Conservation (phyloP, 176 grass and related monocot species). For the Lolium perenne region DNA sequence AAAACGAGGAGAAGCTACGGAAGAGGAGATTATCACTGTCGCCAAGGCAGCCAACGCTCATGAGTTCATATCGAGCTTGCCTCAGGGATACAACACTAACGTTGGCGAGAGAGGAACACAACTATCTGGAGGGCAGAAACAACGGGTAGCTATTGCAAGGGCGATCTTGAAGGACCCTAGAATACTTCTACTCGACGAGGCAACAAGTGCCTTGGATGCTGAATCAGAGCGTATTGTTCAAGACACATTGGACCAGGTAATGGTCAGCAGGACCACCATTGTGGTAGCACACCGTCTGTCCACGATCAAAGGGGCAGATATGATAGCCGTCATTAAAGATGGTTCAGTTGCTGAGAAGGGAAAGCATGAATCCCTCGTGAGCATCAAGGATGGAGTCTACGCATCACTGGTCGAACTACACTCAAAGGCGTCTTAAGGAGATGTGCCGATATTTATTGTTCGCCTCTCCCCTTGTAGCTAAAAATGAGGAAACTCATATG, state of each 20-base stretch:
- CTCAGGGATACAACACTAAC: constrained; percentile 48
- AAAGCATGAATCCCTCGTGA: constrained; percentile 49
- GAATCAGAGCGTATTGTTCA: constrained; percentile 63
- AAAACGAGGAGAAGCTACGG: constrained; percentile 45
- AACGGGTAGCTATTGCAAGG: constrained; percentile 62
- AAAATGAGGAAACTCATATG: neutral
- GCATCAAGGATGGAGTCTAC: constrained; percentile 43
- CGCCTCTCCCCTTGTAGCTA: neutral
- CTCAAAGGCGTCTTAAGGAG: constrained; percentile 6
- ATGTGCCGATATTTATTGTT: neutral
- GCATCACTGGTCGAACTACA: constrained; percentile 57
- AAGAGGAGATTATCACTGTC: constrained; percentile 44
- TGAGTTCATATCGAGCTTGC: constrained; percentile 54
- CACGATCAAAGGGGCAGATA: constrained; percentile 59
- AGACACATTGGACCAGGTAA: constrained; percentile 48
- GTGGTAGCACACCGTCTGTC: constrained; percentile 62
- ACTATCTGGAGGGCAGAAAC: constrained; percentile 69
- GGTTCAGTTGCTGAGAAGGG: constrained; percentile 54
- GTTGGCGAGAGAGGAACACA: constrained; percentile 59
- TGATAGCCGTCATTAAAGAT: constrained; percentile 51
- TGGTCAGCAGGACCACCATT: constrained; percentile 53
- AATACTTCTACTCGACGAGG: constrained; percentile 64
- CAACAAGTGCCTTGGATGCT: constrained; percentile 61
- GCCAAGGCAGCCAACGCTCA: constrained; percentile 54
- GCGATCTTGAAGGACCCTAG: constrained; percentile 56